Evolutionary conservation across 176 grass and related monocot genomes (phyloP), one percentile per base, ranked within the genome.

Genomic region (Lolium perenne): DNA sequence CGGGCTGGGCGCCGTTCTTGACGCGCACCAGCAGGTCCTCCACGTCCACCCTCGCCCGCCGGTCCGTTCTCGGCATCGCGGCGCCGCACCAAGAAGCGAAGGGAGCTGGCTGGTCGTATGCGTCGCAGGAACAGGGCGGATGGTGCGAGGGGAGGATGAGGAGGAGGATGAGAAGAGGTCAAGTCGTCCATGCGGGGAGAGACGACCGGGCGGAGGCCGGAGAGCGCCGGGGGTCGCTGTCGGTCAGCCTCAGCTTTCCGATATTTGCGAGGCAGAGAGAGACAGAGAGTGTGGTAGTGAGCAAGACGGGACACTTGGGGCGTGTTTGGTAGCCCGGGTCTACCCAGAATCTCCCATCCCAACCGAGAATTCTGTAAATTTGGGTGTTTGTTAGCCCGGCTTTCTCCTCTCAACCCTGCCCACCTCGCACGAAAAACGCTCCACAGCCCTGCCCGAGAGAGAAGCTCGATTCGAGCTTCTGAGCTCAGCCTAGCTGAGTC

Each of bases 21-120:
- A 92, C 85, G 87, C 89, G 80, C 57, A 94, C 89, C 12, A 92
- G 50, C 5, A 94, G 78, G 79, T 92, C 89, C 89, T 94, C 92
- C 47, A 92, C 89, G 9, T 94, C 92, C 38, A 89, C 80, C 23
- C 47, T 47, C 54, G 48, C 38, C 12, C 71, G 51, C 46, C 48
- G 53, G 48, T 16, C 50, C 38, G 71, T 29, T 20, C 69, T 67
- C 14, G 82, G 29, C 86, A 94, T 94, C 35, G 84, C 73, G 9
- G 86, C 72, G 66, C 32, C 46, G 14, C 55, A 58, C 45, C 49
- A 16, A 67, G 29, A 51, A 74, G 68, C 15, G 23, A 21, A 6
- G 79, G 16, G 23, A 5, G 1, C 41, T 43, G 41, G 41, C 41
- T 43, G 7, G 41, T 43, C 41, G 41, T 43, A 43, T 0, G 41